phyloP scores from a whole-genome alignment of 768 basidiomycete species.

The Kondoa malvinella region DNA sequence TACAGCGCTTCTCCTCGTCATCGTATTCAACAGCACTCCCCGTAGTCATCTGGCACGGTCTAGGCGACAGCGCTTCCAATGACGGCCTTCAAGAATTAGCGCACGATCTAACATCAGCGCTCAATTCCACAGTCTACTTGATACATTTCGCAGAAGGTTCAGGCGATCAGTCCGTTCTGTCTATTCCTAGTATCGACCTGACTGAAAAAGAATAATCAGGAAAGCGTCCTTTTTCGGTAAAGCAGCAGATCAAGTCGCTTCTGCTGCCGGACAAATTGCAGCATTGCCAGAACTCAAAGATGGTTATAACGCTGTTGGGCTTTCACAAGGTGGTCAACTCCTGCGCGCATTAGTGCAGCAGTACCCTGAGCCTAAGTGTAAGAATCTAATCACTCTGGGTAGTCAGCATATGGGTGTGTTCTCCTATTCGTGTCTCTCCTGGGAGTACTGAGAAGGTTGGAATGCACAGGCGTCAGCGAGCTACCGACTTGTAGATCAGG shows the following conservation, averaged over 20 bases:
- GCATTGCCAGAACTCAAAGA: slow-evolving; percentile 27
- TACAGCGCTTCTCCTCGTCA: background rate
- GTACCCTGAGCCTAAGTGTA: slow-evolving; percentile 21
- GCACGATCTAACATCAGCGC: slow-evolving; percentile 27
- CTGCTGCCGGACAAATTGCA: slow-evolving; percentile 29
- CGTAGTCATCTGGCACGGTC: slow-evolving; percentile 35
- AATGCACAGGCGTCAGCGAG: slow-evolving; percentile 31
- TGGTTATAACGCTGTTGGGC: slow-evolving; percentile 35
- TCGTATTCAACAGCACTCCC: slow-evolving; percentile 9
- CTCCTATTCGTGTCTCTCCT: background rate
- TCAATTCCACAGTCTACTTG: slow-evolving; percentile 32
- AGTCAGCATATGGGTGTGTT: slow-evolving; percentile 18
- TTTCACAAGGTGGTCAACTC: slow-evolving; percentile 35
- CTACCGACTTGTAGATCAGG: slow-evolving; percentile 32
- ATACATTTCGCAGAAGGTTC: slow-evolving; percentile 30
- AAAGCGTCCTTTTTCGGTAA: slow-evolving; percentile 31
- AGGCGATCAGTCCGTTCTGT: slow-evolving; percentile 32
- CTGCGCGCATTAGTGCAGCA: background rate
- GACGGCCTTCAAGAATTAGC: slow-evolving; percentile 31
- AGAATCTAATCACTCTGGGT: slow-evolving; percentile 34
- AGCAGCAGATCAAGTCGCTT: slow-evolving; percentile 28
- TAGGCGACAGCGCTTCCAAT: slow-evolving; percentile 33
- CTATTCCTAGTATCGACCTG: slow-evolving; percentile 19
- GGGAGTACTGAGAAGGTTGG: background rate
- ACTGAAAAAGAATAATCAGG: slow-evolving; percentile 4